Evolutionary conservation across 1,139 yeast genomes (phyloP).

Genomic region (Arxiozyma slooffiae): DNA sequence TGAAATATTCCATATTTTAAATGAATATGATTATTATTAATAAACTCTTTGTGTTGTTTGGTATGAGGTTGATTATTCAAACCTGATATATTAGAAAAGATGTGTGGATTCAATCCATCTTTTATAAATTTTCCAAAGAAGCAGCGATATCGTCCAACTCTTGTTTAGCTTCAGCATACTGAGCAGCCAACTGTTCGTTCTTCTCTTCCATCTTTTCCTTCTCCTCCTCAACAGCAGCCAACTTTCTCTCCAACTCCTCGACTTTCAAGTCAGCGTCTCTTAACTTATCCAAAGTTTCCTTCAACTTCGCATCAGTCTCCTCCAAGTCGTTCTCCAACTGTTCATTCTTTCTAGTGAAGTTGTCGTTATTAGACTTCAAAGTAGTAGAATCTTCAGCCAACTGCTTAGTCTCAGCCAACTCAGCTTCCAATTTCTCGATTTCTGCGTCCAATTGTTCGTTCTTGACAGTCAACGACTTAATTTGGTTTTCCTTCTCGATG

Average conservation of each 20-base stretch:
- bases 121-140: constrained; percentile 24
- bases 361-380: constrained; percentile 80
- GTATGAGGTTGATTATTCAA: background rate
- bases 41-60: too few relatives aligned
- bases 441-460: constrained; percentile 84
- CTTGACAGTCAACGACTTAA: constrained; percentile 85
- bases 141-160: constrained; percentile 73
- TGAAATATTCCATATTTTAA: too few relatives aligned
- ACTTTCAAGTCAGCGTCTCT: constrained; percentile 95
- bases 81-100: background rate
- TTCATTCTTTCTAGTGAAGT: constrained; percentile 84
- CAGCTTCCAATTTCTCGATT: constrained; percentile 78
- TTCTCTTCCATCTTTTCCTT: constrained; percentile 88
- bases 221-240: constrained; percentile 82
- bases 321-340: constrained; percentile 91
- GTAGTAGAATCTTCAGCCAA: constrained; percentile 90
- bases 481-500: constrained; percentile 88
- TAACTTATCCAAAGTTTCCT: constrained; percentile 87
- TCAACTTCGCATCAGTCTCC: constrained; percentile 81
- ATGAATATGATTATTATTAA: background rate
- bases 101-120: constrained; percentile 1
- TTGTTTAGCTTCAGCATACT: constrained; percentile 73
- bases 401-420: constrained; percentile 72
- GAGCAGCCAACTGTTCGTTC: constrained; percentile 76
- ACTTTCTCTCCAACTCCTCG: constrained; percentile 94